Base-by-base conservation (phyloP, 1,139 yeast species). In the Sugiyamaella xylanicola region DNA sequence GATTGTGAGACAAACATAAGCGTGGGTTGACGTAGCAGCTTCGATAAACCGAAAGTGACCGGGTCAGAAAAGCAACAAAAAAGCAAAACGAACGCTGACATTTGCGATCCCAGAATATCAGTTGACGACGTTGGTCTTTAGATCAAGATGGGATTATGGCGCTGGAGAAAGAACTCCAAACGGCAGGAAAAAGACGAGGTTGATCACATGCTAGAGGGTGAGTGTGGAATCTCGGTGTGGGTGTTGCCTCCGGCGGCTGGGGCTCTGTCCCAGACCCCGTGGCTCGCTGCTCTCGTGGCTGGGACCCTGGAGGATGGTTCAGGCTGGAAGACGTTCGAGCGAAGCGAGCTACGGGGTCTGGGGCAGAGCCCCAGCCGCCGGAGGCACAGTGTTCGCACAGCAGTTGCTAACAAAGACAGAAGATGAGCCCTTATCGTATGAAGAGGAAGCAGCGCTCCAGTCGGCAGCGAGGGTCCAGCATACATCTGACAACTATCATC, bases 361-460 rank as follows among this genome's bases (percentile, higher is more conserved):
- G 29, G 29, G 29, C 29, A 25, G 29, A 25, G 29, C 29, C 37
- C 39, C 50, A 22, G 29, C 42, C 42, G 13, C 17, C 13, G 20
- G 35, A 25, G 19, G 35, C 44, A 25, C 21, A 27, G 13, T 9
- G 16, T 21, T 11, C 42, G n/a, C n/a, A n/a, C n/a, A n/a, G n/a
- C n/a, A n/a, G n/a, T n/a, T 25, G 9, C 29, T 25, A 25, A 25
- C 29, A 25, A 9, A 25, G 29, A 25, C 9, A 37, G 46, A 15
- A 32, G 67, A 64, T 21, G 66, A 63, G 48, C 65, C 62, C 20
- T 51, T 63, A 29, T 63, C 66, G 19, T 47, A 54, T 25, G 67
- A 62, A 40, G 67, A 63, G 48, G 66, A 63, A 43, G 56, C 56
- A 40, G 59, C 66, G 3, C 56, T 63, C 20, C 61, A 57, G 39